Conservation (phyloP, 495 filamentous ascomycete genomes). For the Xylaria sp. region DNA sequence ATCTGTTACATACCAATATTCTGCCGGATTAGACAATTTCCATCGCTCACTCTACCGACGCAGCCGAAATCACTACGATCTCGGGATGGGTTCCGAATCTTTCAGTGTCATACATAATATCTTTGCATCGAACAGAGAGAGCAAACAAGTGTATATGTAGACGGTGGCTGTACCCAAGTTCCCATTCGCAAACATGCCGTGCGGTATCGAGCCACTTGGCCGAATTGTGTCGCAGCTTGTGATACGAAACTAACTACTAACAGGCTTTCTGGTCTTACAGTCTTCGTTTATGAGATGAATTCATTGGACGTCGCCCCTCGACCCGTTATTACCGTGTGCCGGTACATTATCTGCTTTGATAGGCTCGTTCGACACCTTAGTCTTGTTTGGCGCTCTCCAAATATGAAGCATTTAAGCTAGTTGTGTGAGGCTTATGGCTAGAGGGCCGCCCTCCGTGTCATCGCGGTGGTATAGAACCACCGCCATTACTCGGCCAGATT, state of each 20-base stretch:
- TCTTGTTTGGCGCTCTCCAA: constrained; percentile 1
- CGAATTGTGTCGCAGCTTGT: constrained; percentile 29
- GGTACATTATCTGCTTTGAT: constrained; percentile 25
- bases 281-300: constrained; percentile 37
- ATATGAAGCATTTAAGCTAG: constrained; percentile 14
- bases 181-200: constrained; percentile 10
- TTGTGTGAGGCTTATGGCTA: constrained; percentile 16
- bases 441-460: background rate
- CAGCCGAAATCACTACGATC: constrained; percentile 8
- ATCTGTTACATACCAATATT: background rate
- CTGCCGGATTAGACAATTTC: background rate
- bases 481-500: background rate
- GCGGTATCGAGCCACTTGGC: constrained; percentile 17
- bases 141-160: constrained; percentile 10
- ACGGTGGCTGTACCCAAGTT: constrained; percentile 13
- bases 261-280: constrained; percentile 26
- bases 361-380: constrained; percentile 16
- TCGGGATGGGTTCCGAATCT: background rate
- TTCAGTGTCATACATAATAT: background rate
- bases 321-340: constrained; percentile 26
- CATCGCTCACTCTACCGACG: background rate
- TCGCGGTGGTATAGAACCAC: background rate
- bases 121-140: background rate
- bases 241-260: constrained; percentile 29
- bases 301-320: constrained; percentile 32